Percentiles rank a stretch among this genome's conserved stretches.
Conservation (phyloP, 371 early-diverging fungal species). For the Apophysomyces trapeziformis region DNA sequence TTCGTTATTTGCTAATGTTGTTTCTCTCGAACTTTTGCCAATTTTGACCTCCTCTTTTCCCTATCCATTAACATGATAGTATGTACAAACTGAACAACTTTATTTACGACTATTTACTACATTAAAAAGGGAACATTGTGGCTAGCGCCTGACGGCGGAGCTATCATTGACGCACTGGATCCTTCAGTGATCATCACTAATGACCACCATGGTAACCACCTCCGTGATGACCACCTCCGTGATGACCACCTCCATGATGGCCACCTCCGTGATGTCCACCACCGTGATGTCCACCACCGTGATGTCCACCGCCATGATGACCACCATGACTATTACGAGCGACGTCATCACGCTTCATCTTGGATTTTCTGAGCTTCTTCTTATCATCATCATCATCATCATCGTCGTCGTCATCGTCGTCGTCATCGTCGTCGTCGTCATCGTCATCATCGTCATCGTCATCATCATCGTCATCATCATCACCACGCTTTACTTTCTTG, state of each 20-base stretch:
- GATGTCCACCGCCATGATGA: neutral
- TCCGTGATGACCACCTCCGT: neutral
- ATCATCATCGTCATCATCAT: neutral
- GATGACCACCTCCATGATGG: neutral
- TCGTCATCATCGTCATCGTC: neutral
- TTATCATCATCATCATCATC: neutral
- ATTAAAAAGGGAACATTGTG: too few relatives aligned
- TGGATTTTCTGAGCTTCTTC: too few relatives aligned
- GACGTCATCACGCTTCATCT: neutral
- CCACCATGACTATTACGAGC: neutral
- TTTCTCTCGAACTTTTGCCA: too few relatives aligned
- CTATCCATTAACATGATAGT: too few relatives aligned
- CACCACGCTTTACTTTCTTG: neutral
- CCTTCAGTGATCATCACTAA: too few relatives aligned
- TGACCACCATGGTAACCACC: neutral
- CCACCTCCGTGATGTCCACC: neutral
- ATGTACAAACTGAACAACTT: too few relatives aligned
- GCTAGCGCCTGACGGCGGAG: neutral
- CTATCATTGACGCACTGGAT: neutral
- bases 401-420: neutral
- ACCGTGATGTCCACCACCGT: neutral
- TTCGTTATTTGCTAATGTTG: too few relatives aligned
- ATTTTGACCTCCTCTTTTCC: too few relatives aligned
- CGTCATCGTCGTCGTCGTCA: neutral
- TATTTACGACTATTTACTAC: too few relatives aligned